Evolutionary conservation across 805 yeast genomes (phyloP).

Genomic region (Jamesozyma gamospora): DNA sequence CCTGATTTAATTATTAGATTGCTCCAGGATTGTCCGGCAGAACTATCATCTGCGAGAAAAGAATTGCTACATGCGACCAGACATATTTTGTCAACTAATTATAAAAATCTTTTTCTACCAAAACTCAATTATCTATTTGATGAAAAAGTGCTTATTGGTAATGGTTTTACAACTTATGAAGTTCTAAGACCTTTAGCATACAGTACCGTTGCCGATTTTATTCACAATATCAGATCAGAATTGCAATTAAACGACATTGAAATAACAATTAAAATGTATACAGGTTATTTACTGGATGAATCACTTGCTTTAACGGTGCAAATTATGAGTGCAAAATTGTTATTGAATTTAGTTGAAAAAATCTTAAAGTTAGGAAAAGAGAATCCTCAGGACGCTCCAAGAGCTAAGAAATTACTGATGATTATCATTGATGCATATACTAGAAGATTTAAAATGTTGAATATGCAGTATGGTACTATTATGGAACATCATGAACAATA

Average conservation of each 20-base stretch:
- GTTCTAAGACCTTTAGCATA: constrained; percentile 88
- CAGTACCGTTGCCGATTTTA: constrained; percentile 89
- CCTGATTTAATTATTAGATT: constrained; percentile 83
- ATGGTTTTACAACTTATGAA: constrained; percentile 84
- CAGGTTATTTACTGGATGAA: constrained; percentile 70
- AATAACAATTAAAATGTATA: constrained; percentile 76
- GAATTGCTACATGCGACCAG: constrained; percentile 90
- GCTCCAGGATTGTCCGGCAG: constrained; percentile 92
- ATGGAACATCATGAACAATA: constrained; percentile 50
- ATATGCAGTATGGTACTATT: constrained; percentile 58
- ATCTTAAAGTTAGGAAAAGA: constrained; percentile 54
- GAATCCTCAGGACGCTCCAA: constrained; percentile 65
- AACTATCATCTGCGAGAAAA: constrained; percentile 80
- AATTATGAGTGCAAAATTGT: constrained; percentile 88
- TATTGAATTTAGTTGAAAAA: constrained; percentile 80
- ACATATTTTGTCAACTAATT: constrained; percentile 87
- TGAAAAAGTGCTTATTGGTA: constrained; percentile 81
- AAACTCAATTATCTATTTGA: constrained; percentile 78
- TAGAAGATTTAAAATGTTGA: constrained; percentile 66
- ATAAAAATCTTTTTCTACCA: constrained; percentile 70
- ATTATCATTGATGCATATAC: constrained; percentile 82
- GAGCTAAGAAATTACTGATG: constrained; percentile 60
- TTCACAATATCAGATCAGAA: constrained; percentile 83
- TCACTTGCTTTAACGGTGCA: constrained; percentile 82
- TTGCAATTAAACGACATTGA: constrained; percentile 74